Conservation (phyloP, 352 stramenopile species). For the Phytophthora fragariae region DNA sequence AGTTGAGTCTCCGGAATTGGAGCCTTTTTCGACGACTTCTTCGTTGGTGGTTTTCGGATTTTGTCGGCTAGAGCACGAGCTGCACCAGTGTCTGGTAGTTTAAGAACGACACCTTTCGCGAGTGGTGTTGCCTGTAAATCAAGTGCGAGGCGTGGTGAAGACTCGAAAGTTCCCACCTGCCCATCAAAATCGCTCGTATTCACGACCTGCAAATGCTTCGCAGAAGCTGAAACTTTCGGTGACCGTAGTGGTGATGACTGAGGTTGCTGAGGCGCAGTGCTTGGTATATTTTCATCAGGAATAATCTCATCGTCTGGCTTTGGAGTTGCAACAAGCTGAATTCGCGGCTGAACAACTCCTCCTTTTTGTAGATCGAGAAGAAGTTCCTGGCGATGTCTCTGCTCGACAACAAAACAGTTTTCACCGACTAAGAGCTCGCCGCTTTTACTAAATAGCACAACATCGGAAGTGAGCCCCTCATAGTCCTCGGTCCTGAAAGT, state of each 20-base stretch:
- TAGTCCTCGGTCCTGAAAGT: slow-evolving; percentile 71
- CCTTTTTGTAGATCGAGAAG: slow-evolving; percentile 46
- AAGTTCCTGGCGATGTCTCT: slow-evolving; percentile 53
- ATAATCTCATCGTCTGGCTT: slow-evolving; percentile 12
- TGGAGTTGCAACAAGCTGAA: slow-evolving; percentile 34
- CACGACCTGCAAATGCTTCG: not conserved
- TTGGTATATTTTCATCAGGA: slow-evolving; percentile 4
- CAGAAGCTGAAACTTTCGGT: not conserved
- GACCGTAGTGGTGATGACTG: not conserved
- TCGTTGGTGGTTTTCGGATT: not conserved
- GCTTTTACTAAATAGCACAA: slow-evolving; percentile 47
- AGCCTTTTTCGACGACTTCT: slow-evolving; percentile 1
- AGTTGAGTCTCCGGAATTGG: slow-evolving; percentile 22
- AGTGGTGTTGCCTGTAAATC: slow-evolving; percentile 53
- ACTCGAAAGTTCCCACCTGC: slow-evolving; percentile 46
- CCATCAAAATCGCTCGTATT: slow-evolving; percentile 41
- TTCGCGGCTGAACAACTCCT: slow-evolving; percentile 47
- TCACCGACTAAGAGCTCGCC: slow-evolving; percentile 61
- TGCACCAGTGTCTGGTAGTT: slow-evolving; percentile 12
- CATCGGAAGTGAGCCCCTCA: slow-evolving; percentile 51
- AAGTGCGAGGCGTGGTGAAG: slow-evolving; percentile 49
- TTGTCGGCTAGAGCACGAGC: not conserved
- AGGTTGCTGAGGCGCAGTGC: not conserved
- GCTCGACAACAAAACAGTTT: slow-evolving; percentile 60
- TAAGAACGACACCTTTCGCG: slow-evolving; percentile 56